phyloP scores from a whole-genome alignment of 768 basidiomycete species.

The Porphyrellus cyaneotinctus region DNA sequence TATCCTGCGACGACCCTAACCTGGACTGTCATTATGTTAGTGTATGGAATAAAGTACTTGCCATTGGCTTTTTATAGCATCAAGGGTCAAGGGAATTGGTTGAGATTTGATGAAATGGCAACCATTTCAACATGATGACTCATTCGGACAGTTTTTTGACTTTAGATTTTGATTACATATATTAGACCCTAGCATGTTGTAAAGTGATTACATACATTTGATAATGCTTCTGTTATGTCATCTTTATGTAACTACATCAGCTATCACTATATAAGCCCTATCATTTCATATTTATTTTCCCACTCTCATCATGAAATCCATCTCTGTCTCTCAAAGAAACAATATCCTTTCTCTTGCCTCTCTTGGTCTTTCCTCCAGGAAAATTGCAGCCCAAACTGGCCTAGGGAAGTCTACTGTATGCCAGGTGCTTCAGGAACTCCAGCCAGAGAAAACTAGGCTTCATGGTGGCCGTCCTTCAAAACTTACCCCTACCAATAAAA shows the following conservation, averaged over 20 bases:
- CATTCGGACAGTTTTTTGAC: background rate
- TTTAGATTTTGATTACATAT: background rate
- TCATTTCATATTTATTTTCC: background rate
- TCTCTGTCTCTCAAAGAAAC: background rate
- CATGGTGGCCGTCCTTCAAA: background rate
- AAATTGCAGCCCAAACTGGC: conserved; percentile 2
- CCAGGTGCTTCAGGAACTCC: background rate
- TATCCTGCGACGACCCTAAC: too few relatives aligned
- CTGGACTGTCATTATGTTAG: too few relatives aligned
- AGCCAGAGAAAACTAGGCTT: background rate
- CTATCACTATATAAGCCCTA: background rate
- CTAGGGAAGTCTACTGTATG: conserved; percentile 3
- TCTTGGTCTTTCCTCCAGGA: background rate
- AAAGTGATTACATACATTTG: background rate
- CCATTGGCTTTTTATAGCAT: background rate
- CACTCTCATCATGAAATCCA: background rate
- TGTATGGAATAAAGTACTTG: too few relatives aligned
- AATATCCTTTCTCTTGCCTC: background rate
- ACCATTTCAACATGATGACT: background rate
- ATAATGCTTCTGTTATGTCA: background rate
- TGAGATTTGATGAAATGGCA: background rate
- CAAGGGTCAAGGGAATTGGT: background rate
- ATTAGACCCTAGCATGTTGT: conserved; percentile 1
- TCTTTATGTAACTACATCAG: background rate
- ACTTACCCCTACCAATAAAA: background rate